Evolutionary conservation across 768 basidiomycete genomes (phyloP).

Genomic region (Podaxis sp.): DNA sequence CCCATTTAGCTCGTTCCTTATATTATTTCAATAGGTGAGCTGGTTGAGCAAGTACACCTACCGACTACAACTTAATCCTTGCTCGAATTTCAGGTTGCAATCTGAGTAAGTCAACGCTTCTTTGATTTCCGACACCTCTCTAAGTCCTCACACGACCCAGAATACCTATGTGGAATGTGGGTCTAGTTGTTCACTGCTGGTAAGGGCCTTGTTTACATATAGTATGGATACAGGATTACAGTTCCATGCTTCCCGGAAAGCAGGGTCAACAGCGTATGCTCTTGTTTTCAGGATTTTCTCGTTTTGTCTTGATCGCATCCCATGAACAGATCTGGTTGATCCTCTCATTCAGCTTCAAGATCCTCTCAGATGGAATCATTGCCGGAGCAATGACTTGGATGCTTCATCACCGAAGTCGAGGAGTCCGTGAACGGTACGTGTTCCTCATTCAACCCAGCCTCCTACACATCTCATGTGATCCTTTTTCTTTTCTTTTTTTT

Average conservation of each 20-base stretch:
- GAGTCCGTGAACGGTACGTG: neutral
- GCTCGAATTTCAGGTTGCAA: neutral
- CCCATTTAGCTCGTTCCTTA: neutral
- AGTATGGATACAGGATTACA: neutral
- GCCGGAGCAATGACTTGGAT: constrained; percentile 3
- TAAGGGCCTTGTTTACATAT: neutral
- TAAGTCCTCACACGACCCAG: neutral
- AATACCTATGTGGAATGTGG: neutral
- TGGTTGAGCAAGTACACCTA: neutral
- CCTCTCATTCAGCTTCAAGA: neutral
- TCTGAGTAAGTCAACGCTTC: neutral
- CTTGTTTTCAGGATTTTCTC: neutral
- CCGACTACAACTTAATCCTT: neutral
- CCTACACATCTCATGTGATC: neutral
- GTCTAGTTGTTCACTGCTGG: neutral
- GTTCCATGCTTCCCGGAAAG: too few species aligned
- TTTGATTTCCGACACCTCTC: neutral
- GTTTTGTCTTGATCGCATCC: neutral
- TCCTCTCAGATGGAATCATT: constrained; percentile 6
- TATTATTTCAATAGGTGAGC: neutral
- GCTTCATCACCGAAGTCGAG: neutral
- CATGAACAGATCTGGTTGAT: neutral
- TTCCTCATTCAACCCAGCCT: neutral
- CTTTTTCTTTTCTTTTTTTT: too few species aligned
- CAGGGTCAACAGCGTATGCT: neutral